phyloP scores from a whole-genome alignment of 345 rosid species.

The Gossypium rotundifolium region DNA sequence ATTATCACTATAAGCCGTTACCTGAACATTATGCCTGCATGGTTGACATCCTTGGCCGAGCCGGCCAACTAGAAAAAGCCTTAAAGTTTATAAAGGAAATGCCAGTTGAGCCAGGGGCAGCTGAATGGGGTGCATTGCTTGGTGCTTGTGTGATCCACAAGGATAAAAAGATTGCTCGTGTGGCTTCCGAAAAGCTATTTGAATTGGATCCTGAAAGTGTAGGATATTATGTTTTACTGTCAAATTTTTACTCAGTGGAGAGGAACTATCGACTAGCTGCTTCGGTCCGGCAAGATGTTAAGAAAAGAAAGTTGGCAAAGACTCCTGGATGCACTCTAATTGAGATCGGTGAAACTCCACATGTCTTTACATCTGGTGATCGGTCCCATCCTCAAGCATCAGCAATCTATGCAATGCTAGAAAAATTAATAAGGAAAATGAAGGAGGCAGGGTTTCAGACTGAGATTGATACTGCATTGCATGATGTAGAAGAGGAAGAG shows the following conservation, averaged over 20 bases:
- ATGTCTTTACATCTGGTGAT: slow-evolving; percentile 58
- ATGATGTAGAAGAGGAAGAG: slow-evolving; percentile 77
- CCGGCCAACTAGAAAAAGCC: slow-evolving; percentile 52
- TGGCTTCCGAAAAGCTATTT: slow-evolving; percentile 55
- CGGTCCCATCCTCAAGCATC: slow-evolving; percentile 47
- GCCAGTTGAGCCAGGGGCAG: slow-evolving; percentile 45
- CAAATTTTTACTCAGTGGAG: slow-evolving; percentile 46
- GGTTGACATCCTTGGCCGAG: slow-evolving; percentile 69
- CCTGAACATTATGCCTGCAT: slow-evolving; percentile 61
- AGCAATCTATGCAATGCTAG: slow-evolving; percentile 44
- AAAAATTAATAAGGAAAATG: slow-evolving; percentile 42
- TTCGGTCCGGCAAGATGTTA: slow-evolving; percentile 44
- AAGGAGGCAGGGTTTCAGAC: slow-evolving; percentile 58
- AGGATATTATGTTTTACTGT: slow-evolving; percentile 50
- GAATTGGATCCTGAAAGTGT: slow-evolving; percentile 51
- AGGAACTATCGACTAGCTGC: slow-evolving; percentile 54
- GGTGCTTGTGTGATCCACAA: slow-evolving; percentile 68
- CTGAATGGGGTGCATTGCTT: slow-evolving; percentile 60
- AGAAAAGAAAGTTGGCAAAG: slow-evolving; percentile 44
- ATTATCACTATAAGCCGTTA: slow-evolving; percentile 38
- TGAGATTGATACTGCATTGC: slow-evolving; percentile 44
- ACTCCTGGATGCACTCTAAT: slow-evolving; percentile 60
- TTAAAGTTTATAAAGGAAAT: slow-evolving; percentile 42
- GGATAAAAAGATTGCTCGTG: slow-evolving; percentile 37
- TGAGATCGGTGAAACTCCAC: slow-evolving; percentile 46